A percentile compares a stretch with the other conserved stretches of the same genome.
Conservation (phyloP, 2,329 filamentous ascomycete genomes). For the Dactylellina sp. region DNA sequence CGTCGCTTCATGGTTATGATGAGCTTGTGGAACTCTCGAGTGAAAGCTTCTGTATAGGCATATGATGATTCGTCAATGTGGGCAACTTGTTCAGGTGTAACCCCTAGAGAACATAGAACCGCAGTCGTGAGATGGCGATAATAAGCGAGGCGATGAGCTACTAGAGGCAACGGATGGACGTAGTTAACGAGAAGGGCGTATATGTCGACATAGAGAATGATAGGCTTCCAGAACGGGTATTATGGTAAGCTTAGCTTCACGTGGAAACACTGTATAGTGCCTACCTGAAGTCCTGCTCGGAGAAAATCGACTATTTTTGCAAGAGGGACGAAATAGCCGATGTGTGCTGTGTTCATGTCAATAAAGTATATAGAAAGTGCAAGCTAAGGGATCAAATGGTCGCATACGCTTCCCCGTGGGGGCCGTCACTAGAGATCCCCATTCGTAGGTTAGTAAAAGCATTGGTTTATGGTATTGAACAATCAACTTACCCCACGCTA, state of each 20-base stretch:
- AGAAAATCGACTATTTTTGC: conserved; percentile 50
- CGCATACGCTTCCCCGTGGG: conserved; percentile 54
- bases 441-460: conserved; percentile 1
- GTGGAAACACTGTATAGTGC: neutral
- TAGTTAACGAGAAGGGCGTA: conserved; percentile 53
- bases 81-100: conserved; percentile 27
- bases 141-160: conserved; percentile 32
- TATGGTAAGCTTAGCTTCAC: neutral
- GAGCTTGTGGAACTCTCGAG: conserved; percentile 43
- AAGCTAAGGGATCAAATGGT: neutral
- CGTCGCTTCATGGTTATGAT: conserved; percentile 30
- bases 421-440: conserved; percentile 26
- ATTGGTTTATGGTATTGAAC: neutral
- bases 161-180: conserved; percentile 34
- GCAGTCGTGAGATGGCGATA: conserved; percentile 43
- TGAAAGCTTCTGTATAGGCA: conserved; percentile 45
- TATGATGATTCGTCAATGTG: conserved; percentile 51
- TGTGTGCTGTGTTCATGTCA: conserved; percentile 27
- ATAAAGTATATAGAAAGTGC: neutral
- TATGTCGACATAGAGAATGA: conserved; percentile 49
- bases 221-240: conserved; percentile 12
- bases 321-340: conserved; percentile 51
- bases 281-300: conserved; percentile 40
- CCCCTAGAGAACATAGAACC: conserved; percentile 33
- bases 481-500: conserved; percentile 44